phyloP scores from a whole-genome alignment of 768 basidiomycete genomes.

The Chalciporus chontae region DNA sequence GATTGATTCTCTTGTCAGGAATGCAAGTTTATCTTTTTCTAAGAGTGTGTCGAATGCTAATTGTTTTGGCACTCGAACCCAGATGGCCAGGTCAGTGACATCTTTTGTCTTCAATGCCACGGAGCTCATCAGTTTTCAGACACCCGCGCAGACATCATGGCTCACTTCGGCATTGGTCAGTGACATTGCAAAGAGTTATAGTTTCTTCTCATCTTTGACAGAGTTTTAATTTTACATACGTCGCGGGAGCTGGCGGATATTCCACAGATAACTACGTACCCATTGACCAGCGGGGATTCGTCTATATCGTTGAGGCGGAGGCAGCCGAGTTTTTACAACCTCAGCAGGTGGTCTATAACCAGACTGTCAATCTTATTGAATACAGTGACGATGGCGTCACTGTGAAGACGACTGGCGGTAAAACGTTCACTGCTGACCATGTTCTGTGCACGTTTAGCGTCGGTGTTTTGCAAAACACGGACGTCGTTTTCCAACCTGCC shows the following conservation, averaged over 20 bases:
- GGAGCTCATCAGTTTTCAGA: conserved; percentile 38
- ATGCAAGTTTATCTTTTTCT: conserved; percentile 19
- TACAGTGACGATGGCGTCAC: conserved; percentile 44
- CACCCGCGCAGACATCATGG: conserved; percentile 61
- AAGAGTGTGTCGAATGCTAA: not conserved
- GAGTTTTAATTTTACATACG: conserved; percentile 62
- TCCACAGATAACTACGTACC: conserved; percentile 50
- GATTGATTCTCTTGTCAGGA: conserved; percentile 19
- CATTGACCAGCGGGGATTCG: conserved; percentile 66
- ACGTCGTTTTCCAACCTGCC: conserved; percentile 52
- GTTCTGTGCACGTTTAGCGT: conserved; percentile 67
- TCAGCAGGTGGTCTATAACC: conserved; percentile 45
- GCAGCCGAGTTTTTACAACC: conserved; percentile 50
- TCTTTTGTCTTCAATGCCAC: not conserved
- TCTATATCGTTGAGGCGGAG: conserved; percentile 51
- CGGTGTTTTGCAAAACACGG: conserved; percentile 64
- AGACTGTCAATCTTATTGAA: conserved; percentile 46
- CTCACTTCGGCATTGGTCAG: conserved; percentile 60
- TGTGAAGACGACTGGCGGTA: conserved; percentile 45
- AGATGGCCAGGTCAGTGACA: conserved; percentile 29
- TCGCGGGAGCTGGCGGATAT: conserved; percentile 52
- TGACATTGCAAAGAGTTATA: not conserved
- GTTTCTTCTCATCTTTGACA: conserved; percentile 19
- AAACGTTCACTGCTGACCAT: conserved; percentile 47
- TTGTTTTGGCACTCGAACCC: not conserved